A percentile compares a stretch with the other conserved stretches of the same genome.
Evolutionary conservation across 371 early-diverging fungal species (phyloP).

Genomic region (Mortierella sp.): DNA sequence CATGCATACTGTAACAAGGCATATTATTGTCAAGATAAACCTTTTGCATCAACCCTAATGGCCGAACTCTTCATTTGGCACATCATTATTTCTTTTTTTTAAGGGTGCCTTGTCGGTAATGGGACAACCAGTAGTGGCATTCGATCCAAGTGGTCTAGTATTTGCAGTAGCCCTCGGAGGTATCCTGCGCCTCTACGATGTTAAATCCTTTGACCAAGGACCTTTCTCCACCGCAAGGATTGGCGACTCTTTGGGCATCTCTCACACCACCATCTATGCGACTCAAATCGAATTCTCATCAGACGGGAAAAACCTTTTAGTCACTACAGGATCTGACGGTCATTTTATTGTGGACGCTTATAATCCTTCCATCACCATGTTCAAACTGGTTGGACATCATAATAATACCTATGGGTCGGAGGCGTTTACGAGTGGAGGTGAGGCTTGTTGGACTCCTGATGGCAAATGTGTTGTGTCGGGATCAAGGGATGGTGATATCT

Average conservation of each 20-base stretch:
- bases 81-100: not conserved
- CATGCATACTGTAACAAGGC: not conserved
- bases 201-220: slow-evolving; percentile 70
- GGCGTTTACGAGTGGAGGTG: slow-evolving; percentile 61
- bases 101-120: slow-evolving; percentile 64
- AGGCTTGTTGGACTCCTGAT: slow-evolving; percentile 84
- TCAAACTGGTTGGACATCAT: slow-evolving; percentile 68
- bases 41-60: too few relatives aligned
- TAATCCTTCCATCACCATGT: slow-evolving; percentile 62
- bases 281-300: slow-evolving; percentile 80
- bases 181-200: slow-evolving; percentile 79
- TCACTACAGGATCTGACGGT: slow-evolving; percentile 77
- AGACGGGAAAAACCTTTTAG: slow-evolving; percentile 80
- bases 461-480: slow-evolving; percentile 81
- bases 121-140: slow-evolving; percentile 77
- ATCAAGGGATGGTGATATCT: slow-evolving; percentile 74
- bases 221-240: slow-evolving; percentile 54
- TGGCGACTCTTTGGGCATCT: slow-evolving; percentile 27
- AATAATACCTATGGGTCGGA: slow-evolving; percentile 47
- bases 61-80: not conserved
- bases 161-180: slow-evolving; percentile 79
- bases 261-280: slow-evolving; percentile 28
- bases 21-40: not conserved
- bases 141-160: slow-evolving; percentile 86
- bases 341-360: slow-evolving; percentile 84